A percentile compares a stretch with the other conserved stretches of the same genome.
These are phyloP conservation scores for Allium fistulosum DNA, from an alignment of 106 monocot genomes.

Conservation along the genomic window DNA sequence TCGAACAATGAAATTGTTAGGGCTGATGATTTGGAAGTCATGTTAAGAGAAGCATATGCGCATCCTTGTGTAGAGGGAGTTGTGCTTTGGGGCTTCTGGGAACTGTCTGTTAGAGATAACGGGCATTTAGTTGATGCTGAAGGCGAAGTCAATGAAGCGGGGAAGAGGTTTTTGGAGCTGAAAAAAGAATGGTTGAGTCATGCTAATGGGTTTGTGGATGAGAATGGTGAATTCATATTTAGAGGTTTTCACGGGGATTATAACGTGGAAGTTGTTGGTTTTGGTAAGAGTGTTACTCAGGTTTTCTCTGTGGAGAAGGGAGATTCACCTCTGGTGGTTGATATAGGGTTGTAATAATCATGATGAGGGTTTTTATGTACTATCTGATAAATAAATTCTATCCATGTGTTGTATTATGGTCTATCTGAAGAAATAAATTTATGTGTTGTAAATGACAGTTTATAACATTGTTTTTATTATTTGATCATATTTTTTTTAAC, in stretches of 20 bases:
- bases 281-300: too few relatives aligned
- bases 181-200: conserved; percentile 66
- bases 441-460: too few relatives aligned
- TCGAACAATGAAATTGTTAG: conserved; percentile 41
- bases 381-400: too few relatives aligned
- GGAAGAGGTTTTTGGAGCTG: conserved; percentile 45
- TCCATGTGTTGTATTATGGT: too few relatives aligned
- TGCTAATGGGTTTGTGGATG: conserved; percentile 35
- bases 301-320: too few relatives aligned
- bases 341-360: too few relatives aligned
- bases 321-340: too few relatives aligned
- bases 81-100: conserved; percentile 92
- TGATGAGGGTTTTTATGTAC: too few relatives aligned
- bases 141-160: conserved; percentile 83
- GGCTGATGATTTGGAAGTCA: conserved; percentile 71
- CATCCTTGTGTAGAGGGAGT: conserved; percentile 78
- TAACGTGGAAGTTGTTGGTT: conserved; percentile 32
- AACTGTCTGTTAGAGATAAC: conserved; percentile 64
- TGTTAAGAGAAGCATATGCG: conserved; percentile 77
- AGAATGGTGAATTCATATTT: conserved; percentile 47
- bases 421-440: too few relatives aligned
- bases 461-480: too few relatives aligned
- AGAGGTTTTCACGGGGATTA: conserved; percentile 74
- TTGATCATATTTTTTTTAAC: too few relatives aligned
- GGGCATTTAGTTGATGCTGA: conserved; percentile 69